Percentiles rank a stretch among this genome's conserved stretches.
Conservation (phyloP, 2,329 filamentous ascomycete species). For the Cryphonectria nitschkei region DNA sequence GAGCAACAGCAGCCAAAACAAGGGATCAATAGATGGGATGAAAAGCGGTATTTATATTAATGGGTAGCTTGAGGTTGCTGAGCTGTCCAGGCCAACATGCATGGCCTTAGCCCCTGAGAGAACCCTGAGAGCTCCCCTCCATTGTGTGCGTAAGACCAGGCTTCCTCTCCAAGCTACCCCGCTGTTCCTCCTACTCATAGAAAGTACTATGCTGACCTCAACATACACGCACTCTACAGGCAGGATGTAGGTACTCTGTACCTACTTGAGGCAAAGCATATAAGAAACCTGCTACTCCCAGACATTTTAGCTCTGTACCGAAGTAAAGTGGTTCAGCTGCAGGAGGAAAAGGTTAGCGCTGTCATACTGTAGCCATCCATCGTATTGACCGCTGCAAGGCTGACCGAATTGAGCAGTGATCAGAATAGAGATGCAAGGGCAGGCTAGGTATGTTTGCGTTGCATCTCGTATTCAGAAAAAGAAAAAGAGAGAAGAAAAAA, state of each 20-base stretch:
- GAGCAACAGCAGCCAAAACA: not conserved
- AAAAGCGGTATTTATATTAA: constrained; percentile 17
- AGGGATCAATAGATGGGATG: constrained; percentile 2
- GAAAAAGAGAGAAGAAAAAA: not conserved
- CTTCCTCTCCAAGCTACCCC: constrained; percentile 22
- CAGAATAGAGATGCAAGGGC: not conserved
- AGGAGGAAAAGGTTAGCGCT: constrained; percentile 3
- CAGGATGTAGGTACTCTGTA: not conserved
- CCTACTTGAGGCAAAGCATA: not conserved
- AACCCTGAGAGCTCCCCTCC: constrained; percentile 14
- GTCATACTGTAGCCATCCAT: not conserved
- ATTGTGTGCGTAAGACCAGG: constrained; percentile 11
- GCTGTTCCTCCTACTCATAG: constrained; percentile 15
- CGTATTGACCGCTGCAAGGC: not conserved
- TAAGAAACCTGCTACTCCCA: not conserved
- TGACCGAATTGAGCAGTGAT: not conserved
- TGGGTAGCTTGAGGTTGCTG: constrained; percentile 6
- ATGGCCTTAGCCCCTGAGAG: constrained; percentile 13
- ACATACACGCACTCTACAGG: not conserved
- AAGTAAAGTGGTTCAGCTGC: not conserved
- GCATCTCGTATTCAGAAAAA: not conserved
- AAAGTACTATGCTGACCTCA: not conserved
- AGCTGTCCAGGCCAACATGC: constrained; percentile 13
- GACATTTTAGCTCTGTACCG: no score
- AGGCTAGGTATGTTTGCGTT: not conserved